Evolutionary conservation across 2,329 filamentous ascomycete species (phyloP), one percentile per base, ranked within the genome.

Genomic region (Bertia moriformis): DNA sequence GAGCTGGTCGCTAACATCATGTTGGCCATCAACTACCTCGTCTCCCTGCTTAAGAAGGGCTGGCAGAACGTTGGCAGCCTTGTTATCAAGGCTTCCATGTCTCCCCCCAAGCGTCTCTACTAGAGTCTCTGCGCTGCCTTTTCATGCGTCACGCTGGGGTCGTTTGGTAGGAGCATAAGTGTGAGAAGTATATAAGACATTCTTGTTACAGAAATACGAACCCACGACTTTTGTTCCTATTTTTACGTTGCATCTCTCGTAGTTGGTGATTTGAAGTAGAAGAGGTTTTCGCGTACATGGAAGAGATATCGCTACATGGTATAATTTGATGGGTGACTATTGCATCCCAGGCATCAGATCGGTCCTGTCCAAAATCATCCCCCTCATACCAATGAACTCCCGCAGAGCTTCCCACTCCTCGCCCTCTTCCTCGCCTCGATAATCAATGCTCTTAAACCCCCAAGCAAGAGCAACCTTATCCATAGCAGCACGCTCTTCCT

Each of bases 11-110:
- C 77, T 62, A 98, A 98, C 83, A 88, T 96, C 71, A 98, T 98
- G 91, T 71, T 98, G 72, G 78, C 89, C 69, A 96, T 98, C 82
- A 98, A 98, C 84, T 98, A 98, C 80, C 81, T 98, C 51, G 89
- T 98, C 65, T 95, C 87, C 49, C 77, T 98, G 55, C 75, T 98
- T 65, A 98, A 98, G 87, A 98, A 98, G 85, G 91, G 91, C 65
- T 98, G 91, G 91, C 91, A 98, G 78, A 98, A 98, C 79, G 91
- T 98, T 60, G 91, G 91, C 65, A 91, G 83, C 77, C 78, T 98
- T 72, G 94, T 88, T 65, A 91, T 98, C 78, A 98, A 98, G 85
- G 91, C 91, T 71, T 84, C 84, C 73, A 98, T 98, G 91, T 94
- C 86, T 67, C 91, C 91, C 54, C 91, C 91, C 55, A 91, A 87